Base-by-base conservation (phyloP, 2,329 filamentous ascomycete genomes). In the Xylaria multiplex region DNA sequence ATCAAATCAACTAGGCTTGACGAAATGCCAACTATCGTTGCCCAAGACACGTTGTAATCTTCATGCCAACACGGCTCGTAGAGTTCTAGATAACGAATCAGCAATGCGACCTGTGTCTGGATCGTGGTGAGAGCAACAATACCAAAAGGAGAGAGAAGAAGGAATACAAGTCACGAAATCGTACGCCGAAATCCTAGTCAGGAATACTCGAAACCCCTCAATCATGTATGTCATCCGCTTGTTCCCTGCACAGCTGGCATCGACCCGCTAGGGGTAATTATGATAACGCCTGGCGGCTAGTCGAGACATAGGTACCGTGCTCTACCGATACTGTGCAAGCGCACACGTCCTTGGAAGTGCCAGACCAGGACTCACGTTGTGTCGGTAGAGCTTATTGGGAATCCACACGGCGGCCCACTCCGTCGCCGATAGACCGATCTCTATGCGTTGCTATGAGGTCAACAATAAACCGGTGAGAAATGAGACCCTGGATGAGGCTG, bases 191-290 rank as follows among this genome's bases (percentile, higher is more conserved):
- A 32, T 19, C 35, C 43, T 43, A 16, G 58, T 54, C 22, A 4
- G n/a, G 24, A 55, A 56, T 16, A 46, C 37, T 57, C 60, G 1
- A 14, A 13, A 16, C 43, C 22, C 16, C 4, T 37, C 35, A 13
- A 19, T 54, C 22, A 64, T 57, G 55, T 50, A 55, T 59, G 22
- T 58, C 61, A 58, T 57, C 56, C 42, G 53, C n/a, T 40, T 61
- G 40, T 58, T 45, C 65, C 64, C 65, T 67, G 65, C 19, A 48
- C 61, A 61, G 65, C 65, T 67, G 65, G 61, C 35, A 40, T 64
- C 65, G 52, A 60, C 55, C 54, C 27, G 52, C 65, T 35, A 30
- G 65, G 27, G 61, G 56, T 67, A 59, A 53, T 42, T 46, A 57
- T 48, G 8, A 54, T 14, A 16, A 19, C 55, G 7, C 24, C 53